Evolutionary conservation across 768 basidiomycete genomes (phyloP).

Genomic region (Xerocomellus chrysenteron): DNA sequence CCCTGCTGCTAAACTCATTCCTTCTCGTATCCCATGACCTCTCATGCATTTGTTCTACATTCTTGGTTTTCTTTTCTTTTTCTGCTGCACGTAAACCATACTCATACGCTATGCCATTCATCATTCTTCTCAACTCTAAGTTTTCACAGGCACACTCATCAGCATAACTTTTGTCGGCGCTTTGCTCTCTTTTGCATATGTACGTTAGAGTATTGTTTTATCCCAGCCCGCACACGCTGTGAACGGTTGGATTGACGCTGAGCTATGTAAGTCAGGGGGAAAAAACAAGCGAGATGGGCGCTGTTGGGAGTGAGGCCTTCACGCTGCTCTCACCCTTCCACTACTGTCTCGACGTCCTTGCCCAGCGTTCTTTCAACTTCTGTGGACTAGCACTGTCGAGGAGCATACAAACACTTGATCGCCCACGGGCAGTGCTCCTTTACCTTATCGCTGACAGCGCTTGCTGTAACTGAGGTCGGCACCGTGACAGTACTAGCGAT

Average conservation of each 20-base stretch:
- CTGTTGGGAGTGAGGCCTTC: slow-evolving; percentile 5
- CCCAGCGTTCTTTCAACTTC: background rate
- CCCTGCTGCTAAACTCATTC: slow-evolving; percentile 51
- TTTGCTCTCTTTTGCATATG: slow-evolving; percentile 37
- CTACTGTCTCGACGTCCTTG: background rate
- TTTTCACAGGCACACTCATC: slow-evolving; percentile 31
- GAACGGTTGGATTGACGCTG: slow-evolving; percentile 1
- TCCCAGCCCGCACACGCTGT: slow-evolving; percentile 15
- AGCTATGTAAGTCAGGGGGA: background rate
- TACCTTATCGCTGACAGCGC: background rate
- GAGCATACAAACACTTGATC: slow-evolving; percentile 1
- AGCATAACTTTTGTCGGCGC: slow-evolving; percentile 24
- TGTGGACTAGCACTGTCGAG: background rate
- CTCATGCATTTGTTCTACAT: slow-evolving; percentile 19
- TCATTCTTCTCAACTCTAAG: slow-evolving; percentile 22
- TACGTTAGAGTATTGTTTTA: slow-evolving; percentile 42
- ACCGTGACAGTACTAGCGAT: slow-evolving; percentile 5
- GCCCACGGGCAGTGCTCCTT: background rate
- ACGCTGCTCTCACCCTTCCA: background rate
- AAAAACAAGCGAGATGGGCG: slow-evolving; percentile 25
- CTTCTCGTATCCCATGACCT: slow-evolving; percentile 33
- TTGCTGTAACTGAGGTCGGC: too few species aligned
- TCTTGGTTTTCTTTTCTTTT: slow-evolving; percentile 31
- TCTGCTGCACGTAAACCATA: slow-evolving; percentile 32
- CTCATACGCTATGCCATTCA: slow-evolving; percentile 36